Evolutionary conservation across 495 filamentous ascomycete genomes (phyloP), one percentile per base, ranked within the genome.

Genomic region (Penicillium odoratum): DNA sequence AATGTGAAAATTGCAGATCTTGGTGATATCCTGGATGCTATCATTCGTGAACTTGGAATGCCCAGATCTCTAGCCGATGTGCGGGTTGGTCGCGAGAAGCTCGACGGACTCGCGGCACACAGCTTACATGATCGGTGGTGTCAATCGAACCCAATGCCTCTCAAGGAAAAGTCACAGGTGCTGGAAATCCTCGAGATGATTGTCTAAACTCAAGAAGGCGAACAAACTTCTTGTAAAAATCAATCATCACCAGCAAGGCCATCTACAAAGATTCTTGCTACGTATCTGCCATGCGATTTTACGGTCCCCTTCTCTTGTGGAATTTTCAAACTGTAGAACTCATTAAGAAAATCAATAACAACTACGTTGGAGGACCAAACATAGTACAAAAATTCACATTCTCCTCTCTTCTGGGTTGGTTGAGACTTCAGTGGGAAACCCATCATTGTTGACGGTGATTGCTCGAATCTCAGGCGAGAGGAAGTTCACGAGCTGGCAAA

Each of bases 1-100:
- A 67, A 72, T 7, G 46, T 60, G 6, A 68, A 74, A 8, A 57
- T 60, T 11, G 64, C 70, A 3, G 81, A 85, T 56, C 64, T 86
- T 34, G 83, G 78, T 0, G 83, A 85, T 65, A 63, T 81, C 5
- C 67, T 87, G 34, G 81, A 84, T 57, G 74, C 60, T 5, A 69
- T 86, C n/a, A 76, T 86, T 56, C 74, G 76, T 3, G 72, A 80
- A 47, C 64, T 87, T 31, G 84, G 77, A 10, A 69, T 87, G 73
- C 83, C 82, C 13, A 73, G 83, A 56, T 79, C 78, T 5, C 57
- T 87, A 42, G 76, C 69, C 38, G 82, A 85, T 15, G 78, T 84
- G 28, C 13, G 15, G n/a, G 76, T 86, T 33, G 75, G 78, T 1
- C 70, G 74, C 11, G 82, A 86, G 18, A 70, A 79, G 63, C 64